These are phyloP conservation scores for Geosmithia morbida DNA, from an alignment of 2,329 filamentous ascomycete genomes.

Conservation along the genomic window DNA sequence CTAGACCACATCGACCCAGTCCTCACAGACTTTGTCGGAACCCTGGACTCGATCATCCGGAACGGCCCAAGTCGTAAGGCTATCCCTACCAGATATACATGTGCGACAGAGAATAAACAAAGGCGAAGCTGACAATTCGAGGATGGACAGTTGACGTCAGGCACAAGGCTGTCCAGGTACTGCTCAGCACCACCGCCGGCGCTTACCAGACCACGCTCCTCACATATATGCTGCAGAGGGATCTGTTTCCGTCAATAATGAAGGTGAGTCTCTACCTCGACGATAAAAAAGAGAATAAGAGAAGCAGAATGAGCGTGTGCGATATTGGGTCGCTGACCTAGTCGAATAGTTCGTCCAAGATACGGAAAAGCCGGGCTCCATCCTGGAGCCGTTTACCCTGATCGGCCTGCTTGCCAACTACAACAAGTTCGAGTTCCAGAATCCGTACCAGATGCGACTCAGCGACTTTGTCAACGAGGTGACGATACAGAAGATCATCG, in stretches of 20 bases:
- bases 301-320: too few species aligned
- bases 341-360: constrained; percentile 61
- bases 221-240: constrained; percentile 88
- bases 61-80: constrained; percentile 56
- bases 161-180: constrained; percentile 65
- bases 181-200: constrained; percentile 76
- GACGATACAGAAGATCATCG: constrained; percentile 70
- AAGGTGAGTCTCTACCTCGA: too few species aligned
- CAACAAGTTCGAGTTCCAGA: constrained; percentile 98
- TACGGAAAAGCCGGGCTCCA: constrained; percentile 46
- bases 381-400: constrained; percentile 64
- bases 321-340: neutral
- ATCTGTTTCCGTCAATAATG: constrained; percentile 88
- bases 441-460: constrained; percentile 82
- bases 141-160: constrained; percentile 66
- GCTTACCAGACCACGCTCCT: constrained; percentile 90
- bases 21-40: constrained; percentile 77
- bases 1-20: constrained; percentile 76
- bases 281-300: too few species aligned
- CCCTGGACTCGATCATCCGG: constrained; percentile 70
- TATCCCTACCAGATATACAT: too few species aligned
- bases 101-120: too few species aligned
- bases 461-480: constrained; percentile 92
- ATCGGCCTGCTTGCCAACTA: constrained; percentile 87
- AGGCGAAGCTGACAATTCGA: neutral